Percentiles rank a stretch among this genome's conserved stretches.
Conservation (phyloP, 495 filamentous ascomycete genomes). For the Gamarada debralockiae region DNA sequence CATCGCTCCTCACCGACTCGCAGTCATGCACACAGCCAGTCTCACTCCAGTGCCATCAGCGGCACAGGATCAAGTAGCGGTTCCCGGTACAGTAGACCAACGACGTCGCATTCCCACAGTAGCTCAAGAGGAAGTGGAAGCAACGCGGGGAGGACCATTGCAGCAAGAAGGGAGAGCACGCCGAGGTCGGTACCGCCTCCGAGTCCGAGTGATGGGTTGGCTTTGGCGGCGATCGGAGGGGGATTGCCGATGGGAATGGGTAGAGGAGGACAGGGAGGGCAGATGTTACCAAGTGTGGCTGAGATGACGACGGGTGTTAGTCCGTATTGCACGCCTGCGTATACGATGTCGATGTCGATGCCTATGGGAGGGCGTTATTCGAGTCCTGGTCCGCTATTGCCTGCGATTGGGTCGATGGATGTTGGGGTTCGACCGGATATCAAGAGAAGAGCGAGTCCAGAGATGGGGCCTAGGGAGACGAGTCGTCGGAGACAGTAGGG, state of each 20-base stretch:
- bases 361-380: conserved; percentile 26
- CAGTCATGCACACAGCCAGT: conserved; percentile 41
- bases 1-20: conserved; percentile 31
- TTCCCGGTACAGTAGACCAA: conserved; percentile 13
- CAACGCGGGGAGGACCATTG: conserved; percentile 40
- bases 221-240: conserved; percentile 29
- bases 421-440: conserved; percentile 3
- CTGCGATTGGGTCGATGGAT: conserved; percentile 27
- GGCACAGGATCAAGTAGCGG: conserved; percentile 27
- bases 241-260: conserved; percentile 10
- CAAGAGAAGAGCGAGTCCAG: conserved; percentile 28
- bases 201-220: conserved; percentile 29
- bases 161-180: conserved; percentile 38
- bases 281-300: conserved; percentile 45
- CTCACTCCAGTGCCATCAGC: conserved; percentile 31
- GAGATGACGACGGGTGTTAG: conserved; percentile 53
- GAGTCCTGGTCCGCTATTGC: conserved; percentile 39
- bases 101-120: conserved; percentile 11
- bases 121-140: conserved; percentile 7
- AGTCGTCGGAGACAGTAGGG: conserved; percentile 37
- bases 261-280: conserved; percentile 27
- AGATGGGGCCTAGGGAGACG: conserved; percentile 35
- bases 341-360: conserved; percentile 28
- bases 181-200: conserved; percentile 31
- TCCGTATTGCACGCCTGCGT: conserved; percentile 50